Evolutionary conservation across 164 flowering plant species (phyloP).

Genomic region (Aristolochia contorta): DNA sequence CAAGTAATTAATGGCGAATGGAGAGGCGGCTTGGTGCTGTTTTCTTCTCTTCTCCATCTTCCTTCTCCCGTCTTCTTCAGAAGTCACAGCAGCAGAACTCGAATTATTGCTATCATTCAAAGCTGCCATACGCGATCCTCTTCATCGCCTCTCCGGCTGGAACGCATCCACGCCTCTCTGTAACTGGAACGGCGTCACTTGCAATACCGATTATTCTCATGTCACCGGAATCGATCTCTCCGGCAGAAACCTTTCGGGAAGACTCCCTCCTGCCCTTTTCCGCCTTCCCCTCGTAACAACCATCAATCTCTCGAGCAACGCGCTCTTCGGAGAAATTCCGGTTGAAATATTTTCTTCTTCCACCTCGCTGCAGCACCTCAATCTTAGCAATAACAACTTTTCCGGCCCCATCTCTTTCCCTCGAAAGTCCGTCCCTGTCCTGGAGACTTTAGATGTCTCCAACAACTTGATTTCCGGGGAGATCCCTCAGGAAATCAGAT

Average conservation of each 20-base stretch:
- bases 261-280: slow-evolving; percentile 32
- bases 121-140: slow-evolving; percentile 41
- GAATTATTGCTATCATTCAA: slow-evolving; percentile 49
- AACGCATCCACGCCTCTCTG: slow-evolving; percentile 31
- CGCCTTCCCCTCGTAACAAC: slow-evolving; percentile 28
- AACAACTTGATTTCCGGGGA: slow-evolving; percentile 32
- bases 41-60: slow-evolving; percentile 7
- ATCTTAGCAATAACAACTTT: slow-evolving; percentile 72
- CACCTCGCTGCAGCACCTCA: slow-evolving; percentile 38
- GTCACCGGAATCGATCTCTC: slow-evolving; percentile 42
- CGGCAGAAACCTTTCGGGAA: slow-evolving; percentile 56
- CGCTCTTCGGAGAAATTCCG: slow-evolving; percentile 47
- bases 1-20: slow-evolving; percentile 3
- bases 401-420: slow-evolving; percentile 41
- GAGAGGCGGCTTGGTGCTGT: slow-evolving; percentile 1
- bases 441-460: slow-evolving; percentile 37
- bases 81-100: slow-evolving; percentile 21
- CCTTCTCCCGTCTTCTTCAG: slow-evolving; percentile 6
- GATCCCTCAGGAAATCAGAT: slow-evolving; percentile 30
- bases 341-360: slow-evolving; percentile 12
- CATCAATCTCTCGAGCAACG: slow-evolving; percentile 52
- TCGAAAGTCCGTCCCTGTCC: slow-evolving; percentile 14
- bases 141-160: slow-evolving; percentile 46
- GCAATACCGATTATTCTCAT: slow-evolving; percentile 32
- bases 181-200: slow-evolving; percentile 55